Evolutionary conservation across 2,329 filamentous ascomycete species (phyloP).

Genomic region (Alternaria panax): DNA sequence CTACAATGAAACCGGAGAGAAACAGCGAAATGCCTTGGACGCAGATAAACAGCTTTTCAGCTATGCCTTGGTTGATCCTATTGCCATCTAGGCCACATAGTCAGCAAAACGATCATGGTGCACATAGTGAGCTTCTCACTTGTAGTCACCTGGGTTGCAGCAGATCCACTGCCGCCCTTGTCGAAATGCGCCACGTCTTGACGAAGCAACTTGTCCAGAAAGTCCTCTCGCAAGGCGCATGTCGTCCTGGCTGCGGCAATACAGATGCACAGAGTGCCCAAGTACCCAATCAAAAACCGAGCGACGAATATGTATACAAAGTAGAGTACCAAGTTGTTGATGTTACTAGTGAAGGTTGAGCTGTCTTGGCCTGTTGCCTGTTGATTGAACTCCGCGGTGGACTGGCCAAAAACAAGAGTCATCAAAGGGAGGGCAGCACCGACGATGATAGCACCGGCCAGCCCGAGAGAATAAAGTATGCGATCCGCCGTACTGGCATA

Average conservation of each 20-base stretch:
- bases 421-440: constrained; percentile 78
- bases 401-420: constrained; percentile 56
- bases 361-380: constrained; percentile 16
- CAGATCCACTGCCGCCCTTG: constrained; percentile 22
- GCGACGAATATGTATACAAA: constrained; percentile 35
- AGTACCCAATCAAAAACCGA: constrained; percentile 68
- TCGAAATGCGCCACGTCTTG: constrained; percentile 43
- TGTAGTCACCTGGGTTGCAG: constrained; percentile 23
- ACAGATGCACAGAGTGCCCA: constrained; percentile 85
- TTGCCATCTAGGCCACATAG: constrained; percentile 14
- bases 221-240: constrained; percentile 55
- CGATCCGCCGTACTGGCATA: constrained; percentile 15
- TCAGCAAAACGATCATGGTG: background rate
- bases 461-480: constrained; percentile 8
- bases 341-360: constrained; percentile 12
- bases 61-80: constrained; percentile 24
- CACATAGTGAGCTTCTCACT: background rate
- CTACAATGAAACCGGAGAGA: constrained; percentile 85
- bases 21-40: constrained; percentile 61
- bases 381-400: constrained; percentile 24
- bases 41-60: constrained; percentile 50
- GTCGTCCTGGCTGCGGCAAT: constrained; percentile 59
- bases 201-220: constrained; percentile 63
- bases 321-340: constrained; percentile 27
- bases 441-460: constrained; percentile 63